Base-by-base conservation (phyloP, 2,329 filamentous ascomycete genomes). In the Alternaria brassicae region DNA sequence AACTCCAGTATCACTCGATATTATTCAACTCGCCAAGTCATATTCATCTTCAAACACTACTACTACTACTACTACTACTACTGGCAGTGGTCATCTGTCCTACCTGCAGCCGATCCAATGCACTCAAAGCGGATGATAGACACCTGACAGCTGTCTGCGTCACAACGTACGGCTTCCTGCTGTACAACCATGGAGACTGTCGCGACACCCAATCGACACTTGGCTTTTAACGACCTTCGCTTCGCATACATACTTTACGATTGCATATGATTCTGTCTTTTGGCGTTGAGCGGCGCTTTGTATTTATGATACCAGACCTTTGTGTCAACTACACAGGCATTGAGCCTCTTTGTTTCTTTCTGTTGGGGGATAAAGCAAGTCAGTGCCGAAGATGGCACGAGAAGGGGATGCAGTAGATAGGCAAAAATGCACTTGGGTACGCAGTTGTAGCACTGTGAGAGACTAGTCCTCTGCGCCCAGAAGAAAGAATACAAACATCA, bases 271-370 rank as follows among this genome's bases (percentile, higher is more conserved):
- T 57, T 60, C 68, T 68, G 60, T 62, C 48, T 53, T 66, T 66
- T 57, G 73, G 69, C 63, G 69, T 73, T 74, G 61, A 65, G 68
- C 55, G 65, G 55, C 64, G 63, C 54, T 56, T 67, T 61, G 61
- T 54, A 60, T 68, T 64, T 68, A 72, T 76, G 75, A 77, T 77
- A 77, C 75, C 75, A 77, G 74, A 76, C 75, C 65, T 63, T 60
- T 60, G 67, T 65, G 74, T 76, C 73, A 76, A 67, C 66, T 66
- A 72, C 63, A 72, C 48, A 65, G 70, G 71, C 72, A 62, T 60
- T 40, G 53, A 52, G 67, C 69, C 65, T 65, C 25, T 62, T 64
- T 70, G 53, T 57, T 66, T 60, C 34, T 59, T n/a, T 60, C 50
- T 42, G 41, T 50, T 53, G 45, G 39, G 56, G 53, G n/a, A 57